These are phyloP conservation scores for Nematodospora anomalae DNA, from an alignment of 1,139 yeast species.

Conservation along the genomic window DNA sequence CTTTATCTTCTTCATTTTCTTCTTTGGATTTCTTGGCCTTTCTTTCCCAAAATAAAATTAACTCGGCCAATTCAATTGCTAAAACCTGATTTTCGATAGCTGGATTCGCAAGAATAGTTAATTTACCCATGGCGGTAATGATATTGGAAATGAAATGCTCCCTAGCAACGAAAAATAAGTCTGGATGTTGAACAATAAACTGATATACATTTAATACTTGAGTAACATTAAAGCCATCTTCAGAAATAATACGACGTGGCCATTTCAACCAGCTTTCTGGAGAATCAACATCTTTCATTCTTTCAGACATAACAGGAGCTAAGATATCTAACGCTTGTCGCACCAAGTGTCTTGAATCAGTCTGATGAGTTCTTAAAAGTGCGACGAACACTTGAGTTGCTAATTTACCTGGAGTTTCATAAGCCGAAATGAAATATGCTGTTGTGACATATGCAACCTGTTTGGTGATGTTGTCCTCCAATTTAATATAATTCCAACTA, in stretches of 20 bases:
- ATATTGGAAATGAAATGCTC: conserved; percentile 88
- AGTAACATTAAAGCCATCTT: conserved; percentile 80
- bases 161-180: conserved; percentile 78
- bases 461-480: conserved; percentile 87
- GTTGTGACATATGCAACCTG: conserved; percentile 93
- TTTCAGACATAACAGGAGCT: conserved; percentile 82
- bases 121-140: conserved; percentile 92
- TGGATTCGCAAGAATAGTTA: conserved; percentile 78
- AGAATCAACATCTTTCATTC: conserved; percentile 59
- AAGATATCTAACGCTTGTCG: conserved; percentile 84
- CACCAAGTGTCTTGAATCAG: conserved; percentile 81
- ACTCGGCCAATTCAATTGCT: conserved; percentile 87
- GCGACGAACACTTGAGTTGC: conserved; percentile 94
- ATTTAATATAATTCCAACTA: conserved; percentile 89
- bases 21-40: conserved; percentile 35
- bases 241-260: conserved; percentile 91
- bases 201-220: conserved; percentile 89
- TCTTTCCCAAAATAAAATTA: conserved; percentile 84
- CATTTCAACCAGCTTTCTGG: conserved; percentile 86
- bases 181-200: conserved; percentile 84
- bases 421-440: conserved; percentile 80
- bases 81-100: conserved; percentile 79
- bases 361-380: conserved; percentile 77
- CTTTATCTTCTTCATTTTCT: conserved; percentile 16
- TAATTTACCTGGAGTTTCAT: conserved; percentile 85